Base-by-base conservation (phyloP, 306 rosid species). In the Comarum palustre region DNA sequence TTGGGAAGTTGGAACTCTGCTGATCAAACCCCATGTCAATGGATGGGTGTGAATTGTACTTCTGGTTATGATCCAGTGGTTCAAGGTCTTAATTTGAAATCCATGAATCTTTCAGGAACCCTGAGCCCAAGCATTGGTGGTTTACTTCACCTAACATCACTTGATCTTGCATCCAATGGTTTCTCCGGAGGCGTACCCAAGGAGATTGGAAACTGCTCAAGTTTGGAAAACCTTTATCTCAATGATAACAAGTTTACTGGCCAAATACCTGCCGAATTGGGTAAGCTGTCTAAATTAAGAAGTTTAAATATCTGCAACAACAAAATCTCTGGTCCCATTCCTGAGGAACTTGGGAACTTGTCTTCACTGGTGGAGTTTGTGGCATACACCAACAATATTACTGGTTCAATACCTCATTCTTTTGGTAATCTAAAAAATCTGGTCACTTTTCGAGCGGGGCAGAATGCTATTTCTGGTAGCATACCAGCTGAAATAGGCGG, bases 241-340 rank as follows among this genome's bases (percentile, higher is more conserved):
- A 88, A 95, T 71, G 78, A 95, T 75, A 95, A 95, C 66, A 69
- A 79, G 29, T 88, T 95, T 14, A 85, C 78, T 51, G 96, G 97
- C 57, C 51, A 6, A 41, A 83, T 95, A 87, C 96, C 99, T 69
- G 57, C 68, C 43, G 91, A 86, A 72, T 69, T 90, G 77, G 96
- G 97, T 2, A 81, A 74, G 50, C 81, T 95, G 46, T 83, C 90
- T 60, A 67, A 42, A 61, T 86, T 91, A 84, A 87, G 8, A 72
- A 54, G 73, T 42, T 84, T 95, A 84, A 90, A 91, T 77, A 47
- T 95, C 60, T 91, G 89, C 92, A 91, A 95, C 81, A 91, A 95
- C 83, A 76, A 43, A 77, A 73, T 91, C 65, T 74, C 86, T 19
- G 97, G 96, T 77, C 68, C 82, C 32, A 9, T 91, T 51, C 96